Base-by-base conservation (phyloP, 306 rosid species). In the Benincasa hispida region DNA sequence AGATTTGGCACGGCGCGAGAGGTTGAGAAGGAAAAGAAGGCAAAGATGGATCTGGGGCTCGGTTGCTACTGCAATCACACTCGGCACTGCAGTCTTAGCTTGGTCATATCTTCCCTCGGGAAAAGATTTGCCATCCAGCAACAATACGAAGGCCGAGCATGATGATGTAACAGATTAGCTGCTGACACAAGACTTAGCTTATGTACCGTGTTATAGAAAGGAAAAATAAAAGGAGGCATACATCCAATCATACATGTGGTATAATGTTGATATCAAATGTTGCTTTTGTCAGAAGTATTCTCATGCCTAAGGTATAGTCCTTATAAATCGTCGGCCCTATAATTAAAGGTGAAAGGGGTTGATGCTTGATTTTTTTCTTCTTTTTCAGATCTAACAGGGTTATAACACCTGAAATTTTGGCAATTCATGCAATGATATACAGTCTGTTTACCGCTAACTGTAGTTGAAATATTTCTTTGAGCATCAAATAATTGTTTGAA, bases 41-140 rank as follows among this genome's bases (percentile, higher is more conserved):
- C 98, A 90, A 27, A 92, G 85, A 79, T 95, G 99, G 99, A 74
- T 95, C 34, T 92, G 99, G 99, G 96, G 97, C 28, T 88, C 91
- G 21, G 83, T 92, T 35, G 88, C 92, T 27, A 75, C 96, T 57
- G 90, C 86, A 8, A 84, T 90, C 42, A 82, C 84, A 1, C 85
- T 95, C 22, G 86, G 97, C 60, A 85, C 89, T 21, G 90, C 89
- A 22, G 91, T 93, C 73, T 77, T 95, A 79, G 93, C 91, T 15
- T 90, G 90, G 87, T 90, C 98, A 6, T 90, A 85, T 84, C 82
- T 87, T 15, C 98, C 97, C 28, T 77, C 84, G 0, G 90, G 85
- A 62, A 72, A 72, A 39, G 91, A 77, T 47, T 85, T n/a, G 27
- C 55, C 66, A 65, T 77, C 80, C 72, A 51, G 48, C 57, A 9